Evolutionary conservation across 1,284 basidiomycete species (phyloP).

Genomic region (Cryptococcus wingfieldii): DNA sequence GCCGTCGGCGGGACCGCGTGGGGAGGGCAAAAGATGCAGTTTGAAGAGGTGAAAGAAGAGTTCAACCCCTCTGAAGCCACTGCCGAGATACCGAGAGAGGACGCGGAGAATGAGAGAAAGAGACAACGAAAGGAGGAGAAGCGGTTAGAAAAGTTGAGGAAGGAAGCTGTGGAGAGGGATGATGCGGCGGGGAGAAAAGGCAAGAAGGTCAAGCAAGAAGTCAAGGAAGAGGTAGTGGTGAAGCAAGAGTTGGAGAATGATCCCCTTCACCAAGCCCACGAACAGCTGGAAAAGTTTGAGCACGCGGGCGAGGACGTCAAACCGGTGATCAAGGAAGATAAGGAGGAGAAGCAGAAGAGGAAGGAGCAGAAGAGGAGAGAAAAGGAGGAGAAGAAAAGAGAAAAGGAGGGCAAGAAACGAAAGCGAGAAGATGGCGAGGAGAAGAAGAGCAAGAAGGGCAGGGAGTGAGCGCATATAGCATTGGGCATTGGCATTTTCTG

Average conservation of each 20-base stretch:
- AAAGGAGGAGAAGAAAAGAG: conserved; percentile 5
- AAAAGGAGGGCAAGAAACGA: conserved; percentile 1
- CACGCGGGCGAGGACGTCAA: conserved; percentile 8
- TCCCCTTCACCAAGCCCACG: conserved; percentile 7
- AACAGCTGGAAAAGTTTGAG: conserved; percentile 4
- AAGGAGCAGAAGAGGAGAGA: conserved; percentile 20
- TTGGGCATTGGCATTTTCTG: not conserved
- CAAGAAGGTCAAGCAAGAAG: conserved; percentile 19
- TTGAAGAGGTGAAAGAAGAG: conserved; percentile 20
- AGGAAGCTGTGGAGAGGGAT: conserved; percentile 5
- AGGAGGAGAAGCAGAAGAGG: conserved; percentile 9
- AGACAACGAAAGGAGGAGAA: conserved; percentile 12
- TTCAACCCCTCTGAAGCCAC: conserved; percentile 9
- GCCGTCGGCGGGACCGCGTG: conserved; percentile 30
- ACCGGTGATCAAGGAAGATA: conserved; percentile 1
- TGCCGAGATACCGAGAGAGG: conserved; percentile 13
- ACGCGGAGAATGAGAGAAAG: conserved; percentile 13
- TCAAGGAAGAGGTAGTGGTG: not conserved
- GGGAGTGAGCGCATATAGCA: conserved; percentile 2
- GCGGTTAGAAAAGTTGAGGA: not conserved
- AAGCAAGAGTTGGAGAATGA: conserved; percentile 3
- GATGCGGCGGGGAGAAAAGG: conserved; percentile 11
- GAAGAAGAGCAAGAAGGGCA: conserved; percentile 3
- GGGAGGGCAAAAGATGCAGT: conserved; percentile 38
- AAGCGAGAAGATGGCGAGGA: conserved; percentile 2